Percentiles rank a stretch among this genome's conserved stretches.
Evolutionary conservation across 495 filamentous ascomycete genomes (phyloP).

Genomic region (Xylaria acuta): DNA sequence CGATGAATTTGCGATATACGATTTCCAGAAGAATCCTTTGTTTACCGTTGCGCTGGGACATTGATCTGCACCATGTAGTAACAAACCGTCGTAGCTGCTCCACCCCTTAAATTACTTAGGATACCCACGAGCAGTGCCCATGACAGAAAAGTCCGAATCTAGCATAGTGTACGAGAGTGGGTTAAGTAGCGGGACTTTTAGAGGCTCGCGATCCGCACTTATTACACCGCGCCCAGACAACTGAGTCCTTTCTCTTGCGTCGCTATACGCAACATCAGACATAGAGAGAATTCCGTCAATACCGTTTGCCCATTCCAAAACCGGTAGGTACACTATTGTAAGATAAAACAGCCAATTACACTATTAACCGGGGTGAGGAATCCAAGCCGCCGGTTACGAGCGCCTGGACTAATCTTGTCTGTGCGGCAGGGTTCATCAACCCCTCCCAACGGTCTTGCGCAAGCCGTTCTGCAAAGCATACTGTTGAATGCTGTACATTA

Average conservation of each 20-base stretch:
- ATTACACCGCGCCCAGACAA: background rate
- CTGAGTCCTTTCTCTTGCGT: background rate
- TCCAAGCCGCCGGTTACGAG: background rate
- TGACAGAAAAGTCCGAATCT: background rate
- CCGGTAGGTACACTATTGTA: background rate
- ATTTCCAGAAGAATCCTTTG: background rate
- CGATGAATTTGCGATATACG: background rate
- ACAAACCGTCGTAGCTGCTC: background rate
- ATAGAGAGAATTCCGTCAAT: background rate
- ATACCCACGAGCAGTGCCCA: background rate
- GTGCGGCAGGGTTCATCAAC: background rate
- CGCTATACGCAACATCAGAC: background rate
- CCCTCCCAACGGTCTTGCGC: background rate
- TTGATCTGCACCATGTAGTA: background rate
- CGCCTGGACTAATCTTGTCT: background rate
- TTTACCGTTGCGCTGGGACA: slow-evolving; percentile 3
- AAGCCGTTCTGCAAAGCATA: background rate
- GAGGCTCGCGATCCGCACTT: background rate
- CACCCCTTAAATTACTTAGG: background rate
- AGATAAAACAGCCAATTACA: background rate
- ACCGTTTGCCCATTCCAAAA: background rate
- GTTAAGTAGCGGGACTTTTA: background rate
- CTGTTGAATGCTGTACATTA: too few species aligned
- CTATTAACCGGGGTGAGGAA: background rate
- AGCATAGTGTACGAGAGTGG: background rate